Percentiles rank a stretch among this genome's conserved stretches.
Evolutionary conservation across 2,329 filamentous ascomycete genomes (phyloP).

Genomic region (Phialophora macrospora): DNA sequence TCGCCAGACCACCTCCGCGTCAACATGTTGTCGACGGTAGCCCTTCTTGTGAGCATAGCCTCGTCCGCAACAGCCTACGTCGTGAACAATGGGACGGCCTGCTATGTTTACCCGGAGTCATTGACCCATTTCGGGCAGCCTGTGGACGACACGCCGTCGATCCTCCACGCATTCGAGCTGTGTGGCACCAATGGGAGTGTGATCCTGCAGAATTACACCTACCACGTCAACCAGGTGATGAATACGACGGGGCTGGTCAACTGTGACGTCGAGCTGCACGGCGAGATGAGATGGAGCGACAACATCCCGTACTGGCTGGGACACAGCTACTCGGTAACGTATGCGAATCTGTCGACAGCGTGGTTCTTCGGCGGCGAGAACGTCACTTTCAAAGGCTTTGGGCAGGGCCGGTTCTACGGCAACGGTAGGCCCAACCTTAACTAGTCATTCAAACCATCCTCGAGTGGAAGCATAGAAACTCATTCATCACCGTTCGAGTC

Average conservation of each 20-base stretch:
- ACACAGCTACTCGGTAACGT: slow-evolving; percentile 66
- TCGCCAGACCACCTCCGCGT: not conserved
- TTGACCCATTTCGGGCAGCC: slow-evolving; percentile 23
- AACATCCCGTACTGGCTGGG: slow-evolving; percentile 72
- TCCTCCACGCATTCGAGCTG: slow-evolving; percentile 60
- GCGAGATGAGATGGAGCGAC: slow-evolving; percentile 66
- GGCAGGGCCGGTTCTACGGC: slow-evolving; percentile 64
- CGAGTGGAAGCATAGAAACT: not conserved
- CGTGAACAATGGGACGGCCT: slow-evolving; percentile 22
- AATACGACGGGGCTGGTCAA: slow-evolving; percentile 28
- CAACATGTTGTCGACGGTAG: not conserved
- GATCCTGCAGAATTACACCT: slow-evolving; percentile 59
- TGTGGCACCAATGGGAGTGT: slow-evolving; percentile 69
- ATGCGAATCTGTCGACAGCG: slow-evolving; percentile 70
- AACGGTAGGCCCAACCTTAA: slow-evolving; percentile 47
- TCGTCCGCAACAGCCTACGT: slow-evolving; percentile 17
- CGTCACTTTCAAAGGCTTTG: slow-evolving; percentile 69
- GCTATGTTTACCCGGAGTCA: slow-evolving; percentile 24
- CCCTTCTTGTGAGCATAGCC: not conserved
- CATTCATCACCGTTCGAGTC: not conserved
- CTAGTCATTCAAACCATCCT: not conserved
- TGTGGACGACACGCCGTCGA: slow-evolving; percentile 56
- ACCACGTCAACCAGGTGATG: slow-evolving; percentile 28
- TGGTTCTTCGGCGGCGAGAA: slow-evolving; percentile 69
- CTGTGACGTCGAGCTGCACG: slow-evolving; percentile 57